A percentile compares a stretch with the other conserved stretches of the same genome.
Evolutionary conservation across 208 protist genomes (phyloP).

Genomic region (Naegleria gruberi): DNA sequence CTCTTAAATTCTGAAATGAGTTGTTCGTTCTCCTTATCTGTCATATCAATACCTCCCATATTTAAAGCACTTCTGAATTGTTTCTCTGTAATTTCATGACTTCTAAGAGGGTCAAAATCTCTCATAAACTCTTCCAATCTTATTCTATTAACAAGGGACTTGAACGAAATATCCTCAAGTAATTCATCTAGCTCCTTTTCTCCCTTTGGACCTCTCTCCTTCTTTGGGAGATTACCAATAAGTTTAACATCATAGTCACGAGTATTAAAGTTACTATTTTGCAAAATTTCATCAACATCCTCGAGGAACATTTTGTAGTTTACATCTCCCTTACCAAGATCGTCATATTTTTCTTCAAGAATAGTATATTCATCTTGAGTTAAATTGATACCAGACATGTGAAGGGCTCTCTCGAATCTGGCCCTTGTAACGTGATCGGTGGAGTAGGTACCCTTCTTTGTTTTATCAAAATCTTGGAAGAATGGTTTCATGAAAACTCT

Average conservation of each 20-base stretch:
- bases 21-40: neutral
- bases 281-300: slow-evolving; percentile 54
- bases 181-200: neutral
- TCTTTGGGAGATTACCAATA: neutral
- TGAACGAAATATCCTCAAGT: neutral
- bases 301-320: slow-evolving; percentile 74
- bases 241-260: neutral
- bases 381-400: slow-evolving; percentile 68
- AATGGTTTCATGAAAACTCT: slow-evolving; percentile 67
- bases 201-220: neutral
- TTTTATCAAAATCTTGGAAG: slow-evolving; percentile 73
- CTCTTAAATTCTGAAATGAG: neutral
- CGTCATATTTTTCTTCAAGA: slow-evolving; percentile 63
- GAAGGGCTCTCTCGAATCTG: slow-evolving; percentile 64
- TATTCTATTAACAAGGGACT: neutral
- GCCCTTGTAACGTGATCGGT: slow-evolving; percentile 65
- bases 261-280: neutral
- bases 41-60: neutral
- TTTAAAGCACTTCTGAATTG: neutral
- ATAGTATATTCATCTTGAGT: slow-evolving; percentile 57
- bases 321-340: slow-evolving; percentile 57
- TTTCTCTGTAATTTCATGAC: neutral
- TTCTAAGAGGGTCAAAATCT: neutral
- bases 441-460: slow-evolving; percentile 63
- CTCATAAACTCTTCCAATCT: neutral